Evolutionary conservation across 352 stramenopile genomes (phyloP), one percentile per base, ranked within the genome.

Genomic region (Pythium dissotocum): DNA sequence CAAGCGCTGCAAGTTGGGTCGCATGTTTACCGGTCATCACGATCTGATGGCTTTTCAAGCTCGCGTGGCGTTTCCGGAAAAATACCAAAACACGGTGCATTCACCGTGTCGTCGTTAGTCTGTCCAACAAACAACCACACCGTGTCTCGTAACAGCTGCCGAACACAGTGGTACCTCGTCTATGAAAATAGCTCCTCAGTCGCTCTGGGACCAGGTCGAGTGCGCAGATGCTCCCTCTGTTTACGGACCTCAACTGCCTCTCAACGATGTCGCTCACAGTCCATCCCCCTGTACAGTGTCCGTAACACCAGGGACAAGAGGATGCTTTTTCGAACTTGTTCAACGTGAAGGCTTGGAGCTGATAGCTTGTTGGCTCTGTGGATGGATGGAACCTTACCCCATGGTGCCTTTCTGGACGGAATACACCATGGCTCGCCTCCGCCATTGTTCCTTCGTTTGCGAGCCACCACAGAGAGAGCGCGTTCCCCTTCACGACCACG

Each of bases 71-170:
- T 53, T 4, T 18, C 21, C 44, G 6, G 1, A 24, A 53, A 16
- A 32, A 16, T 53, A 32, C 46, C 46, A 32, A 53, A 53, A 53
- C 46, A 53, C 46, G n/a, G 46, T 53, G 13, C 1, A 30, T 28
- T 53, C 18, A 14, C 18, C 21, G 18, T 24, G 4, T 10, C 0
- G 32, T 30, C 21, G 46, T 53, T 0, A 4, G n/a, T 53, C 4
- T 7, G n/a, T 28, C 18, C 7, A n/a, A 53, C 0, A 1, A 6
- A 13, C 46, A 24, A 53, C 21, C 21, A 6, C 46, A 53, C 46
- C 46, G 46, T 53, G 46, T 53, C 18, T 53, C 46, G 46, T 53
- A 53, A 53, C 46, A 53, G n/a, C 46, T 53, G 46, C 46, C 46
- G 46, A 53, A 53, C 46, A 52, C 44, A 53, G 46, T 53, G 46